Evolutionary conservation across 768 basidiomycete genomes (phyloP), one percentile per base, ranked within the genome.

Genomic region (Lactarius psammicola): DNA sequence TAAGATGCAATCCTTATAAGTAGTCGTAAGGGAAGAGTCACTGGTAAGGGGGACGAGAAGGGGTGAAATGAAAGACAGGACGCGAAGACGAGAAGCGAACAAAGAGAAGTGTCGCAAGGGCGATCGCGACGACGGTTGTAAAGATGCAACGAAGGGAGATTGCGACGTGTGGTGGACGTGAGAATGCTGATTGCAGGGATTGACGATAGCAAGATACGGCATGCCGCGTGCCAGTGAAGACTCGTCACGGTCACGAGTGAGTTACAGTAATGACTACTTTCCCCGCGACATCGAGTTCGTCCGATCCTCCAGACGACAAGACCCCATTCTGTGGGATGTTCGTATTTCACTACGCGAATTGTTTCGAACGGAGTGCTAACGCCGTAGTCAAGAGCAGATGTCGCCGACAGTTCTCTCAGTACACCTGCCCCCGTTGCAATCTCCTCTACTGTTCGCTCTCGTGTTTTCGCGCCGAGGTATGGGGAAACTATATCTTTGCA

Each of bases 371-470:
- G 15, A 53, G 2, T 20, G 31, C 59, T 65, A 13, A 65, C 53
- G 3, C 1, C 10, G 11, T 28, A 3, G 17, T 64, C 49, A 28
- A 17, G 1, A 68, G 17, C 66, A 94, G 92, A 71, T 94, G 92
- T 77, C 81, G 80, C 36, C 81, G 89, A 71, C 88, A 91, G 71
- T 82, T 90, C 69, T 84, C 90, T 20, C 87, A 86, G 72, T 95
- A 95, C 75, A 87, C 86, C 0, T 95, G 93, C 69, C 89, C 93
- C 28, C 80, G 80, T 36, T 95, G 93, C 77, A 94, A 94, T 71
- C 77, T 88, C 33, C 82, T 83, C 0, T 94, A 94, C 71, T 95
- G 93, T 76, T 90, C 90, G 31, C 74, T 94, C 34, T 77, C 79
- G 13, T 95, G 93, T 76, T 95, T 92, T 77, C 85, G 87, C 53